Conservation (phyloP, 306 rosid genomes). For the Medicago arabica region DNA sequence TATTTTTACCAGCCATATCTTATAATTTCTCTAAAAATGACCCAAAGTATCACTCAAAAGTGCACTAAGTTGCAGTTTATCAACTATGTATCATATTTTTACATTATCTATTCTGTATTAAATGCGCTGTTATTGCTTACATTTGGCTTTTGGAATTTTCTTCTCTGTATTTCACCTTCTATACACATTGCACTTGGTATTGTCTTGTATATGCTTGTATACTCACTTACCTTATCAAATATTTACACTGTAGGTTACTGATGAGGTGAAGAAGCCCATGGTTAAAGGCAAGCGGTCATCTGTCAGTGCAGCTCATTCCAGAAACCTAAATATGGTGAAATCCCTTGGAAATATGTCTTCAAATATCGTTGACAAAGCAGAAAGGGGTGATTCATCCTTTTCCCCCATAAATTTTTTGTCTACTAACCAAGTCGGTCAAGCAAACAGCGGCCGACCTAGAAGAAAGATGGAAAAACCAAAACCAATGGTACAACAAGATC, state of each 20-base stretch:
- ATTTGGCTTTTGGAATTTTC: slow-evolving; percentile 21
- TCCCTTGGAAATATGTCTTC: slow-evolving; percentile 55
- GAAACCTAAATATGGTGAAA: slow-evolving; percentile 56
- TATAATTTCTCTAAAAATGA: background rate
- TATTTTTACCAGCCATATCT: no score
- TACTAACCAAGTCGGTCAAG: slow-evolving; percentile 52
- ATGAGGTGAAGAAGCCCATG: slow-evolving; percentile 59
- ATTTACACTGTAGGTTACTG: slow-evolving; percentile 60
- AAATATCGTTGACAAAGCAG: slow-evolving; percentile 51
- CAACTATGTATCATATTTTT: slow-evolving; percentile 23
- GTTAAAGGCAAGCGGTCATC: slow-evolving; percentile 77
- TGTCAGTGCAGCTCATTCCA: slow-evolving; percentile 55
- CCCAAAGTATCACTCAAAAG: background rate
- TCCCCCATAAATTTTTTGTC: slow-evolving; percentile 54
- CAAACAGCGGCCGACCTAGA: slow-evolving; percentile 58
- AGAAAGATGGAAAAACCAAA: slow-evolving; percentile 66
- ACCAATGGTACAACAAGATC: slow-evolving; percentile 50
- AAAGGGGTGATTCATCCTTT: slow-evolving; percentile 54
- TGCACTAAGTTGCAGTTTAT: background rate
- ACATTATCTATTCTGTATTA: slow-evolving; percentile 15
- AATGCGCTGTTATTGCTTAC: slow-evolving; percentile 11
- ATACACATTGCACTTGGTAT: slow-evolving; percentile 25
- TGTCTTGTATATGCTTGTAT: slow-evolving; percentile 30
- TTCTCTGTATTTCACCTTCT: slow-evolving; percentile 12
- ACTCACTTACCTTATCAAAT: slow-evolving; percentile 36